These are phyloP conservation scores for Nakataea oryzae DNA, from an alignment of 2,329 filamentous ascomycete genomes.

Conservation along the genomic window DNA sequence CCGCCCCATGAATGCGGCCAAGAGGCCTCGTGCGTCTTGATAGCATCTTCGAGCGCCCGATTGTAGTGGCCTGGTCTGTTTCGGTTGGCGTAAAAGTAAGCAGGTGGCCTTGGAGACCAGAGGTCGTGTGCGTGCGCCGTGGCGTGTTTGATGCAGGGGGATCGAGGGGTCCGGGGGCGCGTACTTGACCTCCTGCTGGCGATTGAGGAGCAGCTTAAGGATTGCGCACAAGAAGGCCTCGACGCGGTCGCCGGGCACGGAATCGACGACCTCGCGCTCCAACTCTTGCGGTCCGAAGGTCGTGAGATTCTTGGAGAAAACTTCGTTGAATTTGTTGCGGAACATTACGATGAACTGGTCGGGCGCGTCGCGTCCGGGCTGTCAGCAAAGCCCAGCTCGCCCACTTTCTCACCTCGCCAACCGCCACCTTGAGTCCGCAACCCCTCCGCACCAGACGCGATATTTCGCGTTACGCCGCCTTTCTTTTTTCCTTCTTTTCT, in stretches of 20 bases:
- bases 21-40: conserved; percentile 74
- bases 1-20: conserved; percentile 81
- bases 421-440: conserved; percentile 5
- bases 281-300: conserved; percentile 94
- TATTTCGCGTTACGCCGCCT: conserved; percentile 35
- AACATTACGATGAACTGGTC: conserved; percentile 95
- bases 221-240: conserved; percentile 86
- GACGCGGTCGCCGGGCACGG: conserved; percentile 69
- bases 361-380: not conserved
- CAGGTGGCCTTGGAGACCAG: conserved; percentile 1
- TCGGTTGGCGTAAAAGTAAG: not conserved
- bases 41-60: conserved; percentile 86
- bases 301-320: conserved; percentile 75
- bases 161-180: conserved; percentile 19
- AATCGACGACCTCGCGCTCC: conserved; percentile 72
- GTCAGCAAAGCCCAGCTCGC: not conserved
- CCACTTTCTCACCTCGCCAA: not conserved
- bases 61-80: conserved; percentile 80
- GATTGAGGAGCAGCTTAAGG: conserved; percentile 79
- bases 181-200: conserved; percentile 98
- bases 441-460: conserved; percentile 32
- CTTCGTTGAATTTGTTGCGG: conserved; percentile 81
- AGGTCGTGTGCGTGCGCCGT: conserved; percentile 1
- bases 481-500: too few relatives aligned
- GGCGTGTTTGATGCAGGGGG: not conserved